Conservation (phyloP, 805 yeast genomes). For the Wickerhamiella sergipiensis region DNA sequence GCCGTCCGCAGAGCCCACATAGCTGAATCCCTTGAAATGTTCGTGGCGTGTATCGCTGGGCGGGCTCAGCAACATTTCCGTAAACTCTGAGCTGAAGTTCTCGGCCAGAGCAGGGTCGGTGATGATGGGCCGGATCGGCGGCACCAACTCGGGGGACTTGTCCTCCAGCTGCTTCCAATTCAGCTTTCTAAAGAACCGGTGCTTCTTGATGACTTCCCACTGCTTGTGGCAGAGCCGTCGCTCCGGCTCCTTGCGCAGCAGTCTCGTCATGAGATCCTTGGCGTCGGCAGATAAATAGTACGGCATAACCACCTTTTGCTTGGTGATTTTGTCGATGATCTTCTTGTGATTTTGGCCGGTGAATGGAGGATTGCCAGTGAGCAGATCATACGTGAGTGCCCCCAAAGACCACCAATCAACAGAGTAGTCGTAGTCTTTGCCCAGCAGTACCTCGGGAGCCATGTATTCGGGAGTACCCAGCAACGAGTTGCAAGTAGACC, state of each 20-base stretch:
- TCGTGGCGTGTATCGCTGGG: constrained; percentile 9
- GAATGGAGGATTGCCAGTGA: constrained; percentile 80
- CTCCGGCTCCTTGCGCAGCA: constrained; percentile 54
- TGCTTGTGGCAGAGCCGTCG: constrained; percentile 51
- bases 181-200: constrained; percentile 63
- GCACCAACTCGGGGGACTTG: constrained; percentile 36
- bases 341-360: constrained; percentile 69
- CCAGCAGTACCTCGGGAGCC: constrained; percentile 81
- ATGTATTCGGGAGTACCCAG: constrained; percentile 74
- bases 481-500: constrained; percentile 39
- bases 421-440: constrained; percentile 59
- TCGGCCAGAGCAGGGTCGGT: constrained; percentile 76
- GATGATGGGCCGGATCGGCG: constrained; percentile 74
- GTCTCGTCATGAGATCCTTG: constrained; percentile 53
- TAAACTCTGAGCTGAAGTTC: constrained; percentile 70
- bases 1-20: constrained; percentile 15
- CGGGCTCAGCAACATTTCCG: constrained; percentile 38
- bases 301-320: constrained; percentile 53
- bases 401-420: constrained; percentile 94
- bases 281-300: constrained; percentile 68
- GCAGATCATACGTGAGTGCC: constrained; percentile 62
- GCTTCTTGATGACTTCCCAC: constrained; percentile 41
- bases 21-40: constrained; percentile 18
- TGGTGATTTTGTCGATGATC: constrained; percentile 59
- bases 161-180: constrained; percentile 49